Base-by-base conservation (phyloP, 768 basidiomycete species). In the Boletus rex-veris region DNA sequence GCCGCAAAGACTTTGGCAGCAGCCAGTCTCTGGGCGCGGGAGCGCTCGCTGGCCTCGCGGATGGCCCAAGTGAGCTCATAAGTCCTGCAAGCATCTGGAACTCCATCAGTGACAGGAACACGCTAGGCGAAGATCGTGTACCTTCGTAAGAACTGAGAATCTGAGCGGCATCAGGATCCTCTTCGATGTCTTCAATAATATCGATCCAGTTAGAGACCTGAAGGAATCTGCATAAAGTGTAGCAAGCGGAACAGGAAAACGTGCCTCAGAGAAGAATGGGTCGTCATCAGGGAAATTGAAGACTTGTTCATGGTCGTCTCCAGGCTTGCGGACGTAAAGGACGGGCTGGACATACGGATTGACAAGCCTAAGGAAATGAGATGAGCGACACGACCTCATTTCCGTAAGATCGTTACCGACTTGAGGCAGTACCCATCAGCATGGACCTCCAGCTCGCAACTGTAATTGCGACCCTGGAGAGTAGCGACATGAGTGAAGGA, bases 11-110 rank as follows among this genome's bases (percentile, higher is more conserved):
- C 63, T 45, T 57, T 66, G 53, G 69, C 67, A 15, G 73, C 70
- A 58, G 75, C 73, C 40, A 76, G 61, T 57, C 71, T 81, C 21
- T 71, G 72, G 14, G 69, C 75, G 31, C 83, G 82, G 55, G 83
- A 83, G 46, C 77, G 79, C 66, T 92, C 90, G 59, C 82, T 83
- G 31, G 90, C 86, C 58, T 81, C 76, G 45, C 92, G 86, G 68
- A 96, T 95, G 28, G 92, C 91, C 93, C 93, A 96, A 21, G 92
- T 95, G 56, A 96, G 77, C 69, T 95, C 85, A 61, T 96, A 96
- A 7, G 92, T 88, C 72, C 81, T 85, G 62, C 85, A 87, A 40
- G 92, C 92, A 72, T 93, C 90, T 90, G 55, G 2, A 58, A 16
- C 11, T 30, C 37, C 59, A 14, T 59, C 12, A 35, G 50, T 43